Conservation (phyloP, 179 eudicot genomes). For the Drosera spatulata region DNA sequence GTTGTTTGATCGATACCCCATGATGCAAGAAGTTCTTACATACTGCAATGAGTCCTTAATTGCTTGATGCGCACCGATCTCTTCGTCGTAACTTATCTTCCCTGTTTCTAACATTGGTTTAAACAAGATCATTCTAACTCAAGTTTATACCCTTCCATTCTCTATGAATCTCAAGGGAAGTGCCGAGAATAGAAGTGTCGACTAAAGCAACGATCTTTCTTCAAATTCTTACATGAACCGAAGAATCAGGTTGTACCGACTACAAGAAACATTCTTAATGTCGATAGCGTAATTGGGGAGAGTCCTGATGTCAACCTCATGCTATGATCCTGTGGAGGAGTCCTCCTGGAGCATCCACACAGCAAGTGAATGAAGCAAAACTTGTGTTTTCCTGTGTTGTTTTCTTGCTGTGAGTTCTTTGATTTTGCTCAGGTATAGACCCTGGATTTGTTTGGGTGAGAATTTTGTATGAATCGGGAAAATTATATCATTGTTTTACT, state of each 20-base stretch:
- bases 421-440: not conserved
- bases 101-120: not conserved
- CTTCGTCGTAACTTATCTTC: too few relatives aligned
- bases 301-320: conserved; percentile 50
- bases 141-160: not conserved
- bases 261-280: conserved; percentile 7
- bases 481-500: too few relatives aligned
- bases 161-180: conserved; percentile 17
- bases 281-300: conserved; percentile 23
- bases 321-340: conserved; percentile 16
- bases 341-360: not conserved
- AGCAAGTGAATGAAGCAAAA: not conserved
- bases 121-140: not conserved
- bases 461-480: too few relatives aligned
- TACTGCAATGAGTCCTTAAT: too few relatives aligned
- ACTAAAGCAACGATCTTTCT: conserved; percentile 17
- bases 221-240: conserved; percentile 28
- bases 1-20: too few relatives aligned
- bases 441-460: too few relatives aligned
- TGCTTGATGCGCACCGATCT: too few relatives aligned
- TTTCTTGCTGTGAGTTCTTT: not conserved
- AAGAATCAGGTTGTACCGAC: conserved; percentile 7
- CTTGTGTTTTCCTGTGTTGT: too few relatives aligned
- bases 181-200: conserved; percentile 6
- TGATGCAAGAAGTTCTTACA: too few relatives aligned